Percentiles rank a stretch among this genome's conserved stretches.
phyloP scores from a whole-genome alignment of 106 monocot genomes.

The Phalaenopsis aphrodite region DNA sequence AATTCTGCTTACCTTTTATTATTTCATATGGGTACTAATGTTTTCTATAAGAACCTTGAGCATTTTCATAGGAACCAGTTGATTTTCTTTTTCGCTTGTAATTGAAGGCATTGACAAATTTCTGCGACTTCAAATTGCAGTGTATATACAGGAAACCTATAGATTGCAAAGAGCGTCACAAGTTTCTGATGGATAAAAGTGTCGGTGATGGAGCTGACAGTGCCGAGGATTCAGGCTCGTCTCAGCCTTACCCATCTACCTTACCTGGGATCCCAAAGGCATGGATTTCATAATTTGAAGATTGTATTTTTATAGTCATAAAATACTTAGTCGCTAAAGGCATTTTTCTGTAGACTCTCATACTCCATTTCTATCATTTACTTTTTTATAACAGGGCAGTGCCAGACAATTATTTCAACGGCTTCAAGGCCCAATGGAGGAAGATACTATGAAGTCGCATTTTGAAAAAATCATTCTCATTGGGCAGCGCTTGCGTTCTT shows the following conservation, averaged over 20 bases:
- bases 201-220: slow-evolving; percentile 94
- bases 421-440: slow-evolving; percentile 94
- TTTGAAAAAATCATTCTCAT: slow-evolving; percentile 88
- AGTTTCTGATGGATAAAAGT: slow-evolving; percentile 76
- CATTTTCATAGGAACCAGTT: not conserved
- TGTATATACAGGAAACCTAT: slow-evolving; percentile 73
- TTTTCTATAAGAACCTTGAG: not conserved
- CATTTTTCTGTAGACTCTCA: not conserved
- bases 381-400: slow-evolving; percentile 57
- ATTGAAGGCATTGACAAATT: slow-evolving; percentile 10
- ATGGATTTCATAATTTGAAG: slow-evolving; percentile 12
- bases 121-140: slow-evolving; percentile 29
- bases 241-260: slow-evolving; percentile 83
- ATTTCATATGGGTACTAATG: not conserved
- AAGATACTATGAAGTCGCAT: slow-evolving; percentile 80
- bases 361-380: slow-evolving; percentile 1
- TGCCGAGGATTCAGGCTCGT: slow-evolving; percentile 99
- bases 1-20: not conserved
- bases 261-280: slow-evolving; percentile 98
- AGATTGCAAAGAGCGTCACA: slow-evolving; percentile 94
- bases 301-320: not conserved
- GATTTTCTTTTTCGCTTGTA: not conserved
- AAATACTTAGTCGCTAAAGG: not conserved
- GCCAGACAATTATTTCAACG: slow-evolving; percentile 87
- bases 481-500: slow-evolving; percentile 52